Conservation (phyloP, 2,329 filamentous ascomycete genomes). For the Sporothrix dimorphospora region DNA sequence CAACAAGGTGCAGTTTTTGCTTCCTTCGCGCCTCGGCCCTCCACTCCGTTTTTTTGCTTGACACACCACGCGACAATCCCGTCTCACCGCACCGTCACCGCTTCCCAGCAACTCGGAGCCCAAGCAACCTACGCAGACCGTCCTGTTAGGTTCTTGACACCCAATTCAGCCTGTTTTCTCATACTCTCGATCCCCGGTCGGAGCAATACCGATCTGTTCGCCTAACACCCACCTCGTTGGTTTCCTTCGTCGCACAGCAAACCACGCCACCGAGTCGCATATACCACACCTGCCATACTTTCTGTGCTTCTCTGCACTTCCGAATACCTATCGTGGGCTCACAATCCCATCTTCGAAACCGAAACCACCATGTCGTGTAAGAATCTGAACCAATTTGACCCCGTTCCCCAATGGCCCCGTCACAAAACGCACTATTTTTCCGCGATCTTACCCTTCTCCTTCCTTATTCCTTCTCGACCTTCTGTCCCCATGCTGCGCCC, state of each 20-base stretch:
- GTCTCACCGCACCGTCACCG: slow-evolving; percentile 15
- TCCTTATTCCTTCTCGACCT: not conserved
- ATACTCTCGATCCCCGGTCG: not conserved
- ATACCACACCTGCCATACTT: not conserved
- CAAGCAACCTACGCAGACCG: not conserved
- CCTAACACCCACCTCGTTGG: not conserved
- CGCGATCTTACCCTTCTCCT: not conserved
- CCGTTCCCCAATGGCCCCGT: not conserved
- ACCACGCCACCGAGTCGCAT: not conserved
- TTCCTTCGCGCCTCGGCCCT: not conserved
- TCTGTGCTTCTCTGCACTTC: not conserved
- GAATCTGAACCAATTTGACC: not conserved
- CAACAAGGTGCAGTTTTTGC: not conserved
- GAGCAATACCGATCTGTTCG: not conserved
- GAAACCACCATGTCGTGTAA: slow-evolving; percentile 24
- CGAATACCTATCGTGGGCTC: not conserved
- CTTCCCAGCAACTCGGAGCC: not conserved
- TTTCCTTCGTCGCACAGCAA: not conserved
- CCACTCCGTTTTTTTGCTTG: not conserved
- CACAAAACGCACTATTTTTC: slow-evolving; percentile 20
- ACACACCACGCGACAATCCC: not conserved
- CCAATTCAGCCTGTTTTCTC: too few species aligned
- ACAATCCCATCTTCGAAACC: slow-evolving; percentile 17
- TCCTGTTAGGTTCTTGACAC: too few species aligned
- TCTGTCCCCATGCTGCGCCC: slow-evolving; percentile 26